phyloP scores from a whole-genome alignment of 2,329 filamentous ascomycete genomes.

The Verticillium nonalfalfae region DNA sequence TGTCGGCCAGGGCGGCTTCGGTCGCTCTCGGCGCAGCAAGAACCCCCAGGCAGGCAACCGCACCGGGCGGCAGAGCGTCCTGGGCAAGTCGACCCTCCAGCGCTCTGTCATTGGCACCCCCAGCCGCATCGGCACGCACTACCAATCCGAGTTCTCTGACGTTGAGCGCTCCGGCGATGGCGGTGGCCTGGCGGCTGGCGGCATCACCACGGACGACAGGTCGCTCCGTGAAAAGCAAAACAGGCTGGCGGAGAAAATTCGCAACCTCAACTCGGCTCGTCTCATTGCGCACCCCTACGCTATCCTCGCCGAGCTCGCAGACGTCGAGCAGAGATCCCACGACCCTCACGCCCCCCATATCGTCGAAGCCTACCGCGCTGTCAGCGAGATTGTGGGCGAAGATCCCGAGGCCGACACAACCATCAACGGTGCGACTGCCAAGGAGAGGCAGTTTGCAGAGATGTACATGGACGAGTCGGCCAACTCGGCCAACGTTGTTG shows the following conservation, averaged over 20 bases:
- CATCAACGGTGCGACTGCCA: conserved; percentile 57
- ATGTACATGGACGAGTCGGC: conserved; percentile 72
- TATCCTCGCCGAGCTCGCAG: conserved; percentile 68
- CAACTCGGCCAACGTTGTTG: conserved; percentile 56
- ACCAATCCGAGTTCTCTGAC: conserved; percentile 63
- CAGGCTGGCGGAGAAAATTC: conserved; percentile 73
- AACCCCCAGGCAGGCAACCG: conserved; percentile 47
- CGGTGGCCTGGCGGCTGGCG: conserved; percentile 35
- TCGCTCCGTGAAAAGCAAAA: conserved; percentile 79
- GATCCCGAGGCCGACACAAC: conserved; percentile 51
- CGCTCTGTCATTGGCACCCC: conserved; percentile 84
- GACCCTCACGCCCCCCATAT: conserved; percentile 70
- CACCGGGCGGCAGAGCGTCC: conserved; percentile 40
- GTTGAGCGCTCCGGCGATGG: conserved; percentile 52
- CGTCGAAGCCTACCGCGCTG: conserved; percentile 74
- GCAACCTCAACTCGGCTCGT: conserved; percentile 69
- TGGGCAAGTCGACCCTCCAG: conserved; percentile 61
- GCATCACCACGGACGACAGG: conserved; percentile 61
- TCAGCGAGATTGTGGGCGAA: conserved; percentile 75
- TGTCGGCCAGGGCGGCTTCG: conserved; percentile 47
- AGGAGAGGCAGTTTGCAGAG: conserved; percentile 68
- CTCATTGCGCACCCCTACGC: conserved; percentile 62
- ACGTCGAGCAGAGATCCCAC: conserved; percentile 63
- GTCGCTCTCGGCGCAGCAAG: conserved; percentile 50
- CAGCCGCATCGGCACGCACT: conserved; percentile 54